A percentile compares a stretch with the other conserved stretches of the same genome.
phyloP scores from a whole-genome alignment of 2,329 filamentous ascomycete species.

The Alternaria gansuensis region DNA sequence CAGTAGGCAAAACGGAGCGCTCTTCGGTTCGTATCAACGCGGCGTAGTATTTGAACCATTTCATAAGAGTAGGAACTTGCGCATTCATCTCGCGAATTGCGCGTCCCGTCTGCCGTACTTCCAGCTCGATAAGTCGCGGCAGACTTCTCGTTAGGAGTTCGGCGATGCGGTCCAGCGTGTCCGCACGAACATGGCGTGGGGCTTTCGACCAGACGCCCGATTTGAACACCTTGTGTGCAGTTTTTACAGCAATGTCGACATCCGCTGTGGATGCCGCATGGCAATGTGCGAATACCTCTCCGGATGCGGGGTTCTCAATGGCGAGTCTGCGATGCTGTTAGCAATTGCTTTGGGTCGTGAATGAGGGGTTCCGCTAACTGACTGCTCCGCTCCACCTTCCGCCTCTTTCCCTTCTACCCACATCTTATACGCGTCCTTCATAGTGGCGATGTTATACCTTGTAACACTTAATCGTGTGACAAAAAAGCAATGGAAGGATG shows the following conservation, averaged over 20 bases:
- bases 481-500: not conserved
- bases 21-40: slow-evolving; percentile 73
- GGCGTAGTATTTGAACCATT: slow-evolving; percentile 78
- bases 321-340: slow-evolving; percentile 55
- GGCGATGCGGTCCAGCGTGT: slow-evolving; percentile 69
- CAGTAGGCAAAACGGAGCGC: slow-evolving; percentile 70
- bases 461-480: not conserved
- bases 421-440: slow-evolving; percentile 36
- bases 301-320: slow-evolving; percentile 64
- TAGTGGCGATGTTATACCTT: slow-evolving; percentile 20
- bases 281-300: slow-evolving; percentile 62
- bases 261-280: slow-evolving; percentile 59
- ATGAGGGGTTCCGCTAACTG: slow-evolving; percentile 44
- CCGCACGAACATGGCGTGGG: slow-evolving; percentile 66
- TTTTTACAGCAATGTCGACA: slow-evolving; percentile 54
- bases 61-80: slow-evolving; percentile 70
- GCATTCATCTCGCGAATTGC: slow-evolving; percentile 74
- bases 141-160: slow-evolving; percentile 63
- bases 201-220: slow-evolving; percentile 66
- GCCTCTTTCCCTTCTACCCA: slow-evolving; percentile 58
- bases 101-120: slow-evolving; percentile 73
- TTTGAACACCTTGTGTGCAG: slow-evolving; percentile 60
- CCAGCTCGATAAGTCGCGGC: slow-evolving; percentile 66
- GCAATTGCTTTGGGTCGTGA: slow-evolving; percentile 12
- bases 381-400: slow-evolving; percentile 58